phyloP scores from a whole-genome alignment of 176 grass and related monocot genomes.

The Olyra latifolia region DNA sequence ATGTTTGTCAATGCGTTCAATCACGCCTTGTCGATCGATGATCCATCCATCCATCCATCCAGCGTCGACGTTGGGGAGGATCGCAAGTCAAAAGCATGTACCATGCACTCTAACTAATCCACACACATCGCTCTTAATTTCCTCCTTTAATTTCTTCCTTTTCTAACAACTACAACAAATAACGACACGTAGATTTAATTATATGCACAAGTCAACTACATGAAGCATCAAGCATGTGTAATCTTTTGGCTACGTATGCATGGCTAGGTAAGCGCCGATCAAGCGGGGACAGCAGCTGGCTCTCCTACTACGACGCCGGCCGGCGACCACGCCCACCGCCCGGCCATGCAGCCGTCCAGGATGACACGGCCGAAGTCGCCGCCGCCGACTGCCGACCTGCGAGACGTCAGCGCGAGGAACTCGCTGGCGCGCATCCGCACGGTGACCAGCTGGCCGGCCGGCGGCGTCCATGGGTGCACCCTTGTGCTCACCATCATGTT shows the following conservation, averaged over 20 bases:
- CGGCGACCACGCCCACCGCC: constrained; percentile 53
- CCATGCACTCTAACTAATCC: background rate
- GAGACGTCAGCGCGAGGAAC: constrained; percentile 34
- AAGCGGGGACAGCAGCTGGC: background rate
- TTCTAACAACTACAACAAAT: background rate
- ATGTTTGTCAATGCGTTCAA: background rate
- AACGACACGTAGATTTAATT: background rate
- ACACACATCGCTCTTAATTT: background rate
- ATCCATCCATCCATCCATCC: too few relatives aligned
- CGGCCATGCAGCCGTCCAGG: constrained; percentile 59
- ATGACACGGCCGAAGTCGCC: constrained; percentile 43
- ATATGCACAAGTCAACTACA: background rate
- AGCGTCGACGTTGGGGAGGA: too few relatives aligned
- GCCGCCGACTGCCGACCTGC: background rate
- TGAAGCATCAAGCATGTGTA: background rate
- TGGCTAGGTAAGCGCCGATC: background rate
- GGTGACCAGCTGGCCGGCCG: constrained; percentile 41
- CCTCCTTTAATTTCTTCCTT: background rate
- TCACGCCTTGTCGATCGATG: background rate
- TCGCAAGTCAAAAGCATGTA: constrained; percentile 22
- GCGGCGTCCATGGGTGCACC: constrained; percentile 56
- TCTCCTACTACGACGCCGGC: constrained; percentile 5
- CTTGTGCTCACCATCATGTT: background rate
- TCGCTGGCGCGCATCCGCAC: constrained; percentile 61
- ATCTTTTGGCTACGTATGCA: background rate